A percentile compares a stretch with the other conserved stretches of the same genome.
Evolutionary conservation across 2,329 filamentous ascomycete genomes (phyloP).

Genomic region (Rhynchosporium agropyri): DNA sequence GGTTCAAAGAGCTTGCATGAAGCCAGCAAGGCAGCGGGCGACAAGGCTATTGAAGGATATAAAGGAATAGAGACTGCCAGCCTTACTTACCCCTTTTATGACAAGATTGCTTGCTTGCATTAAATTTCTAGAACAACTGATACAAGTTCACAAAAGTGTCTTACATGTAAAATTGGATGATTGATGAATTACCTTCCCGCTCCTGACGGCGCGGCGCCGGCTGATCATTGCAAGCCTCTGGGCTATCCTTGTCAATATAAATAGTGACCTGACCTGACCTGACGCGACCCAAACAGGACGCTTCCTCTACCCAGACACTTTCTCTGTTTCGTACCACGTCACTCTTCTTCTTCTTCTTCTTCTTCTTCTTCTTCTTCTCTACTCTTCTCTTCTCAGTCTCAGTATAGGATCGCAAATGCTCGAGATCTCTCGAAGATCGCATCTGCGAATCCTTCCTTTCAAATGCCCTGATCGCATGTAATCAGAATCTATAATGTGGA

Average conservation of each 20-base stretch:
- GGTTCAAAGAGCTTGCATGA: slow-evolving; percentile 15
- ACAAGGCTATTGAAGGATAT: neutral
- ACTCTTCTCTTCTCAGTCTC: too few relatives aligned
- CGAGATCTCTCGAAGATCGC: slow-evolving; percentile 21
- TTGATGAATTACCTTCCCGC: slow-evolving; percentile 3
- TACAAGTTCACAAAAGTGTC: neutral
- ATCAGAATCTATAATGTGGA: slow-evolving; percentile 71
- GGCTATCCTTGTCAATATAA: slow-evolving; percentile 12
- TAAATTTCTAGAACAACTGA: neutral
- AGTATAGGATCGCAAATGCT: slow-evolving; percentile 12
- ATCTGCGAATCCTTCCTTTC: slow-evolving; percentile 32
- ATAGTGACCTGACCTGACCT: too few relatives aligned
- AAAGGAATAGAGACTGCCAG: neutral
- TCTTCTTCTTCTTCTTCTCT: too few relatives aligned
- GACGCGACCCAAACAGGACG: slow-evolving; percentile 11
- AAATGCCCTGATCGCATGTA: slow-evolving; percentile 30
- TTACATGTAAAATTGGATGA: slow-evolving; percentile 4
- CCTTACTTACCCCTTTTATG: neutral
- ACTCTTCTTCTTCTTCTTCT: neutral
- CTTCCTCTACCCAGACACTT: slow-evolving; percentile 14
- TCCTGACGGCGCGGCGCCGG: neutral
- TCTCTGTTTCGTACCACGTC: slow-evolving; percentile 19
- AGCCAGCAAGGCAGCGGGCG: slow-evolving; percentile 6
- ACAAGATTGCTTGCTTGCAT: neutral
- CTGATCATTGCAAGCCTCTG: slow-evolving; percentile 10